A percentile compares a stretch with the other conserved stretches of the same genome.
Evolutionary conservation across 2,329 filamentous ascomycete genomes (phyloP).

Genomic region (Cercospora sojina): DNA sequence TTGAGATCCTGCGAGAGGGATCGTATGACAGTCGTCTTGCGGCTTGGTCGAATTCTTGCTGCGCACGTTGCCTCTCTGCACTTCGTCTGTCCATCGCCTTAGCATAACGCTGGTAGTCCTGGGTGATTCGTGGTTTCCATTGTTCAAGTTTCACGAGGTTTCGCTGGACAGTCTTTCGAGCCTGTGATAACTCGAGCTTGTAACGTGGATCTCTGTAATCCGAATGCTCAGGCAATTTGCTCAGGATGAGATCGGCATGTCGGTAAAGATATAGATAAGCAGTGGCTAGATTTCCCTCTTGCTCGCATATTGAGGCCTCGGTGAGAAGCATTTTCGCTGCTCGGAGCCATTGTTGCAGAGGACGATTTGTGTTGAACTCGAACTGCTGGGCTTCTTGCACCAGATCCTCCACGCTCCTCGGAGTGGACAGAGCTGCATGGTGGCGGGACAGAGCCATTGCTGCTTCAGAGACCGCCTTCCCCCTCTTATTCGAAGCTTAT

Average conservation of each 20-base stretch:
- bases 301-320: slow-evolving; percentile 79
- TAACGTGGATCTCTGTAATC: slow-evolving; percentile 66
- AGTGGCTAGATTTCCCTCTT: slow-evolving; percentile 81
- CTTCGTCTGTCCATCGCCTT: slow-evolving; percentile 49
- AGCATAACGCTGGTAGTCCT: slow-evolving; percentile 67
- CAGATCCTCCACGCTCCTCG: slow-evolving; percentile 69
- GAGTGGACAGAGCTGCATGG: slow-evolving; percentile 28
- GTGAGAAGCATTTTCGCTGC: slow-evolving; percentile 35
- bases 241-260: slow-evolving; percentile 79
- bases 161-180: slow-evolving; percentile 60
- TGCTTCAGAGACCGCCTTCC: neutral
- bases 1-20: slow-evolving; percentile 21
- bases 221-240: slow-evolving; percentile 73
- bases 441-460: slow-evolving; percentile 36
- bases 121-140: slow-evolving; percentile 75
- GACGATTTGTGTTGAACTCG: slow-evolving; percentile 73
- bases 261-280: slow-evolving; percentile 90
- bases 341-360: slow-evolving; percentile 54
- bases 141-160: slow-evolving; percentile 71
- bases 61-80: slow-evolving; percentile 31
- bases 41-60: slow-evolving; percentile 24
- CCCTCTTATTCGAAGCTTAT: neutral
- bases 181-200: slow-evolving; percentile 53
- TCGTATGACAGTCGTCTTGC: slow-evolving; percentile 17
- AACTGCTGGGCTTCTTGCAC: slow-evolving; percentile 73